Base-by-base conservation (phyloP, 208 protist species). In the Trypanosoma cruzi region DNA sequence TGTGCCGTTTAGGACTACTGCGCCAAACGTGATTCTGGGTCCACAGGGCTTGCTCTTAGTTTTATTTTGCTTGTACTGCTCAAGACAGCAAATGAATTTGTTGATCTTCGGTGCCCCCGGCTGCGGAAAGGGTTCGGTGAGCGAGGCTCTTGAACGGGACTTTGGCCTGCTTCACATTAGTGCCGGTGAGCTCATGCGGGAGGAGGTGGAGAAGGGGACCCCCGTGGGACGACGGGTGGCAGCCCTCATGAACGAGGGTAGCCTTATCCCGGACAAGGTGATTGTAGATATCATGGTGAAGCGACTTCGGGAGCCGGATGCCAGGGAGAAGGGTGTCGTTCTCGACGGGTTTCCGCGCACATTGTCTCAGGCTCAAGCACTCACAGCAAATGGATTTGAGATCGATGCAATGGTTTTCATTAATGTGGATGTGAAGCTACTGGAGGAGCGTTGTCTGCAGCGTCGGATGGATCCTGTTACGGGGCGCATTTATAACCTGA, bases 291-390 rank as follows among this genome's bases (percentile, higher is more conserved):
- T 97, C 22, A 80, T 98, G 36, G 82, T 62, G 48, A 56, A 82
- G 14, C 73, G 72, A 10, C 52, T 96, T 6, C 56, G 61, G 8
- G 58, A 64, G 2, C 56, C 70, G 4, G 70, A 86, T 37, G 81
- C 69, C 48, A 62, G 84, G 66, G 68, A 80, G 48, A 49, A 71
- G 37, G 85, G 89, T 26, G 93, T 90, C 46, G 34, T 99, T 32
- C 79, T 99, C 28, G 97, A 99, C 72, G 97, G 97, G 46, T 98
- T 96, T 70, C 97, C 97, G 36, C 86, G 96, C 22, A 98, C 91
- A 2, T 64, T 94, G n/a, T 55, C 65, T 20, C 97, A 99, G 75
- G 96, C 96, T 1, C 31, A 90, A 67, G 73, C 73, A 63, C 75
- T 95, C 11, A 63, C 63, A 10, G 55, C 65, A 14, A 80, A 70